These are phyloP conservation scores for Trapa bicornis DNA, from an alignment of 345 rosid species.

Conservation along the genomic window DNA sequence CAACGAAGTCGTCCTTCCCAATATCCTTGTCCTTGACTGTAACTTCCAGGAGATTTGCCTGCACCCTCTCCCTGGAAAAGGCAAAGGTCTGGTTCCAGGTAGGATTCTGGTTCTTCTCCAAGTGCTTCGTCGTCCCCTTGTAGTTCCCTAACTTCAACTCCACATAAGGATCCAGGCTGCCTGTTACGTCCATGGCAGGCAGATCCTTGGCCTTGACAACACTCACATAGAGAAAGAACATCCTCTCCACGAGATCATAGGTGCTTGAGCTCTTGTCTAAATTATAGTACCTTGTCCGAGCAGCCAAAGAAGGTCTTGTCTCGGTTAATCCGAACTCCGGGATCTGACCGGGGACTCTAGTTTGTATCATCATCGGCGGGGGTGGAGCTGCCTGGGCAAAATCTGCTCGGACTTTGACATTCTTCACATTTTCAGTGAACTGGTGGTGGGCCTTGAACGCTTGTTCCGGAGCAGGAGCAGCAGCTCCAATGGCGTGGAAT, in stretches of 20 bases:
- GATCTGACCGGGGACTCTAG: conserved; percentile 56
- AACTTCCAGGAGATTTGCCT: conserved; percentile 65
- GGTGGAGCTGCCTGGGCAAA: conserved; percentile 35
- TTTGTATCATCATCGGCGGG: conserved; percentile 27
- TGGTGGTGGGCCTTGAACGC: background rate
- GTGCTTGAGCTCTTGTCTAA: conserved; percentile 69
- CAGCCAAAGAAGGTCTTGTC: conserved; percentile 78
- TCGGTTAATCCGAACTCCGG: conserved; percentile 62
- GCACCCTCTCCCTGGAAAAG: conserved; percentile 72
- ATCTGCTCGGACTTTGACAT: conserved; percentile 32
- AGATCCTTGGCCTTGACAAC: conserved; percentile 90
- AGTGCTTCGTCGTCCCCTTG: conserved; percentile 62
- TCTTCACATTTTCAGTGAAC: conserved; percentile 7
- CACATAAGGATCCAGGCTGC: conserved; percentile 86
- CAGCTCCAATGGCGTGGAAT: conserved; percentile 59
- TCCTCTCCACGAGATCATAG: conserved; percentile 86
- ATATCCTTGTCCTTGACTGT: conserved; percentile 69
- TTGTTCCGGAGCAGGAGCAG: background rate
- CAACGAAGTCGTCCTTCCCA: conserved; percentile 73
- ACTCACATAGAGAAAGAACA: conserved; percentile 73
- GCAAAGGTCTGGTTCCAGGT: conserved; percentile 90
- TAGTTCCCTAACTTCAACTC: conserved; percentile 93
- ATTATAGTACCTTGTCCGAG: conserved; percentile 44
- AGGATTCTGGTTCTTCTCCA: conserved; percentile 80
- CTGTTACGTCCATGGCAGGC: conserved; percentile 72